A percentile compares a stretch with the other conserved stretches of the same genome.
Evolutionary conservation across 768 basidiomycete genomes (phyloP).

Genomic region (Lenzites betulinus): DNA sequence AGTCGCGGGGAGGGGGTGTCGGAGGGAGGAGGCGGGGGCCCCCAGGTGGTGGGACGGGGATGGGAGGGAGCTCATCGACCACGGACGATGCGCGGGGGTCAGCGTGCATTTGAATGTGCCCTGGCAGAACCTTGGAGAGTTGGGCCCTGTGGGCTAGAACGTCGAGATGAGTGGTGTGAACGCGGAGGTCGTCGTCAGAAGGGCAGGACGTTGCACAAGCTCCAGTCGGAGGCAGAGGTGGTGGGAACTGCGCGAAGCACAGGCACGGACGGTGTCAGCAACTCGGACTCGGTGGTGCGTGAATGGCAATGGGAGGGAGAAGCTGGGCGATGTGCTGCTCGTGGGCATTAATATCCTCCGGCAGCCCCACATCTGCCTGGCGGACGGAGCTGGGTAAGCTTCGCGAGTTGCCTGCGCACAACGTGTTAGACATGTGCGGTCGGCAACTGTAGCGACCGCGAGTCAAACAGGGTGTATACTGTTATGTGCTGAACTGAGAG

Average conservation of each 20-base stretch:
- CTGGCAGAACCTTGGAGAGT: neutral
- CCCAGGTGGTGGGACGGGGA: conserved; percentile 16
- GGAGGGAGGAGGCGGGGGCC: conserved; percentile 21
- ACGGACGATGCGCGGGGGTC: neutral
- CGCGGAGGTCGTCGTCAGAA: neutral
- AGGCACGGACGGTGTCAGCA: neutral
- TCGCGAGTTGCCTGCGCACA: conserved; percentile 4
- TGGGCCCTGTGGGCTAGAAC: conserved; percentile 5
- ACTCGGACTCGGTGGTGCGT: neutral
- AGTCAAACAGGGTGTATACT: conserved; percentile 20
- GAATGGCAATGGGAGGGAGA: conserved; percentile 4
- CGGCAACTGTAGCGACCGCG: conserved; percentile 17
- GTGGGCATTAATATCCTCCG: conserved; percentile 12
- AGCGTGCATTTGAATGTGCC: conserved; percentile 10
- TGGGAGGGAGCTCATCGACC: conserved; percentile 16
- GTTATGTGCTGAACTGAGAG: conserved; percentile 2
- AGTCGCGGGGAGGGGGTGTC: conserved; percentile 19
- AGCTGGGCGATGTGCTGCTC: neutral
- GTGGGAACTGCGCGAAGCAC: conserved; percentile 13
- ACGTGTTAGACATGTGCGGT: conserved; percentile 25
- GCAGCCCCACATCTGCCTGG: neutral
- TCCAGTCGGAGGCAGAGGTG: conserved; percentile 6
- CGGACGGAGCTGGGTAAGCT: conserved; percentile 10
- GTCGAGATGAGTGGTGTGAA: conserved; percentile 1
- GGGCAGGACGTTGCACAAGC: neutral